phyloP scores from a whole-genome alignment of 2,329 filamentous ascomycete genomes.

The Epichloe scottii region DNA sequence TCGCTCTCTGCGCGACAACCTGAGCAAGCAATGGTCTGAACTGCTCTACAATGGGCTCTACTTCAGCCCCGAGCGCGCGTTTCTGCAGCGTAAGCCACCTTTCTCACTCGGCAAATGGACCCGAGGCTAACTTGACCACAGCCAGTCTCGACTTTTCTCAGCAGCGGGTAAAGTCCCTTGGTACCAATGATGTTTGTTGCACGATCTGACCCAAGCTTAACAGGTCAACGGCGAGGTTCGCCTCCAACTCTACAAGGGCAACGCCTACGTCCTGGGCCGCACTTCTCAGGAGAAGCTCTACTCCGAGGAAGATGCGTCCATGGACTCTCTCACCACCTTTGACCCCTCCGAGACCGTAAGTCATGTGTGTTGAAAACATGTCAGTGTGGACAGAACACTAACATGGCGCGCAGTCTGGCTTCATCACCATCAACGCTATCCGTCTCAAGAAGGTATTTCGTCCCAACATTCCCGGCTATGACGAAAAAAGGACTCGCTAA shows the following conservation, averaged over 20 bases:
- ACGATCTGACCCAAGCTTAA: neutral
- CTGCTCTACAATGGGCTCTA: constrained; percentile 3
- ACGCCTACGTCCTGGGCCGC: constrained; percentile 28
- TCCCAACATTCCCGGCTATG: neutral
- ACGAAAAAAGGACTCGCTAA: neutral
- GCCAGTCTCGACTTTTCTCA: constrained; percentile 3
- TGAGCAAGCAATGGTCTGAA: constrained; percentile 1
- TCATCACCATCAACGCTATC: constrained; percentile 56
- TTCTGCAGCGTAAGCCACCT: neutral
- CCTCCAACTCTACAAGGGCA: constrained; percentile 19
- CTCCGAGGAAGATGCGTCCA: constrained; percentile 31
- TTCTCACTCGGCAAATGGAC: neutral
- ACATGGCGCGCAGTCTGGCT: constrained; percentile 20
- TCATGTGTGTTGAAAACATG: neutral
- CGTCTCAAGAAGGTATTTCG: constrained; percentile 33
- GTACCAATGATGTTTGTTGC: too few species aligned
- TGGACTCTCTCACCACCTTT: constrained; percentile 34
- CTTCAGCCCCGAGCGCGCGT: constrained; percentile 3
- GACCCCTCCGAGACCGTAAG: constrained; percentile 23
- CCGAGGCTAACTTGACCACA: neutral
- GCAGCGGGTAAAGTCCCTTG: neutral
- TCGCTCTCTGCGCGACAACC: constrained; percentile 1
- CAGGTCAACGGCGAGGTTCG: constrained; percentile 23
- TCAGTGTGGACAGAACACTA: neutral
- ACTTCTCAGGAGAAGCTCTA: constrained; percentile 31